Conservation (phyloP, 1,284 basidiomycete species). For the Earliella scabrosa region DNA sequence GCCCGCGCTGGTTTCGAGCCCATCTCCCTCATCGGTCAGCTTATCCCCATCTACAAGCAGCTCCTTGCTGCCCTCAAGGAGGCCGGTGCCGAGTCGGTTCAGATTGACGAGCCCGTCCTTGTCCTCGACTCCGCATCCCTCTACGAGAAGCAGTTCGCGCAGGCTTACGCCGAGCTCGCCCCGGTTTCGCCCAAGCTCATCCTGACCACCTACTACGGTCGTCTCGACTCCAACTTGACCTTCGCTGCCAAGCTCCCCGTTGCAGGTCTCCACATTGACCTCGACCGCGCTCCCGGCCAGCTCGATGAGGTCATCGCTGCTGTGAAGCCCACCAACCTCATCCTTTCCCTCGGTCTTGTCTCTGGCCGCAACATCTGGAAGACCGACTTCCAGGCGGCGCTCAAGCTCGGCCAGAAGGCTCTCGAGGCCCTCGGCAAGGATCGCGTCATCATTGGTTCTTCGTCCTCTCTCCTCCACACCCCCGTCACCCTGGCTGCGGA, state of each 20-base stretch:
- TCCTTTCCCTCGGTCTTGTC: slow-evolving; percentile 94
- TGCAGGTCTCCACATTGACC: slow-evolving; percentile 95
- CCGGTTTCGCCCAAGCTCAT: slow-evolving; percentile 90
- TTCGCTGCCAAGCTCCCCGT: slow-evolving; percentile 94
- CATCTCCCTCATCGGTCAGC: slow-evolving; percentile 88
- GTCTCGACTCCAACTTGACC: slow-evolving; percentile 91
- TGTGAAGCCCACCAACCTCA: slow-evolving; percentile 81
- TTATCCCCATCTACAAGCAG: slow-evolving; percentile 93
- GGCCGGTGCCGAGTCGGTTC: slow-evolving; percentile 93
- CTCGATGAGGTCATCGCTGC: slow-evolving; percentile 86
- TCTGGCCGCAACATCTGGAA: slow-evolving; percentile 99
- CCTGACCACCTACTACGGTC: slow-evolving; percentile 95
- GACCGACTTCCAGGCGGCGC: slow-evolving; percentile 88
- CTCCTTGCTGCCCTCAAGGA: slow-evolving; percentile 91
- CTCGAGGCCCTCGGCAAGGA: slow-evolving; percentile 81
- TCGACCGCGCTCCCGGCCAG: slow-evolving; percentile 92
- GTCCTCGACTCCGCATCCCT: slow-evolving; percentile 87
- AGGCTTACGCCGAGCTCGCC: slow-evolving; percentile 84
- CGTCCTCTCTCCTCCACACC: slow-evolving; percentile 98
- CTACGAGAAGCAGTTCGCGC: slow-evolving; percentile 83
- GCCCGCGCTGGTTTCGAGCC: slow-evolving; percentile 89
- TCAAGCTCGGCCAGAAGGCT: slow-evolving; percentile 88
- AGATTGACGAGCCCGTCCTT: slow-evolving; percentile 97
- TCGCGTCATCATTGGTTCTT: slow-evolving; percentile 94
- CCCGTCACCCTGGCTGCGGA: slow-evolving; percentile 95